A percentile compares a stretch with the other conserved stretches of the same genome.
Conservation (phyloP, 208 protist species). For the Crithidia sp. region DNA sequence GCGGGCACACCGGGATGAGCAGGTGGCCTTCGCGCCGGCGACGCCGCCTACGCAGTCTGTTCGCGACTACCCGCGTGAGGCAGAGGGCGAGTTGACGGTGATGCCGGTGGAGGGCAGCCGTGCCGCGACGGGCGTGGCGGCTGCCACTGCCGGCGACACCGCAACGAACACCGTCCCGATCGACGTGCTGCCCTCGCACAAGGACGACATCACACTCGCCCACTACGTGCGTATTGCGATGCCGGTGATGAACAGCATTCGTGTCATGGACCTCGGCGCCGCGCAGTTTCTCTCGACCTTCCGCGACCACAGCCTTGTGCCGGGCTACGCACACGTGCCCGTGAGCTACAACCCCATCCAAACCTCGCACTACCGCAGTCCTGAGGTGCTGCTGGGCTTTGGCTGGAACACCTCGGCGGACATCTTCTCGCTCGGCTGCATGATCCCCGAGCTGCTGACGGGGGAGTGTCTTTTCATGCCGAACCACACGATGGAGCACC, state of each 20-base stretch:
- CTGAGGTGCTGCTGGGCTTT: conserved; percentile 78
- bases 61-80: neutral
- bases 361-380: conserved; percentile 81
- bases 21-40: conserved; percentile 14
- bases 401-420: conserved; percentile 75
- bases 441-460: conserved; percentile 81
- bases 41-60: neutral
- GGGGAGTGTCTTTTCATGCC: conserved; percentile 82
- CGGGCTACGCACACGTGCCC: conserved; percentile 39
- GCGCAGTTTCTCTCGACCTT: conserved; percentile 63
- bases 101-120: conserved; percentile 10
- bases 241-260: conserved; percentile 66
- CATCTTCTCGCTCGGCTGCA: conserved; percentile 85
- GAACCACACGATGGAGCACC: conserved; percentile 76
- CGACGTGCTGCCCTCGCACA: conserved; percentile 23
- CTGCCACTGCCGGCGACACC: conserved; percentile 3
- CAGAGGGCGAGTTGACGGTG: conserved; percentile 2
- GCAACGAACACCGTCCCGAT: conserved; percentile 26
- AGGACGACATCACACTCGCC: conserved; percentile 22
- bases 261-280: conserved; percentile 80
- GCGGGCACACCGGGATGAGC: conserved; percentile 36
- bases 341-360: conserved; percentile 78
- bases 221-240: conserved; percentile 50
- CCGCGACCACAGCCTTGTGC: conserved; percentile 39
- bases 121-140: neutral